phyloP scores from a whole-genome alignment of 169 alveolate species.

The Plasmodium gaboni region DNA sequence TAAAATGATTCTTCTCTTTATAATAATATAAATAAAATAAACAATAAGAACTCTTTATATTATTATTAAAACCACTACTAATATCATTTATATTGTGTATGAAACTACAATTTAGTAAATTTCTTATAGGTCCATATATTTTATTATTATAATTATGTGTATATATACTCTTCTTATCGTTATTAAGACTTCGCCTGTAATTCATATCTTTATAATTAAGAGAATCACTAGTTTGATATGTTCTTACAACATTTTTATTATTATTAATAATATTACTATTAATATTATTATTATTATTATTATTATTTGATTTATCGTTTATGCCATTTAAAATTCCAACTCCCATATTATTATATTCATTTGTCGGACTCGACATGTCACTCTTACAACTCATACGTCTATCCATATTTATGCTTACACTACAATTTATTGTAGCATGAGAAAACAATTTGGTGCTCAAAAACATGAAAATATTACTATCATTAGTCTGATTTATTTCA shows the following conservation, averaged over 20 bases:
- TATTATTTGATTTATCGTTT: background rate
- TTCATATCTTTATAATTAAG: background rate
- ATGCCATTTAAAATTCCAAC: background rate
- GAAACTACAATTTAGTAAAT: slow-evolving; percentile 4
- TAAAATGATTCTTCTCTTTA: slow-evolving; percentile 3
- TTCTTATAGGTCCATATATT: background rate
- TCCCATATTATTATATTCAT: too few species aligned
- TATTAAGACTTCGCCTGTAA: too few species aligned
- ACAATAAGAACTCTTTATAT: slow-evolving; percentile 3
- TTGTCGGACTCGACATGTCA: too few species aligned
- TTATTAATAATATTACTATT: background rate
- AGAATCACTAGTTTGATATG: background rate
- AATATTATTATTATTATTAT: background rate
- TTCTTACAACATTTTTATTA: background rate
- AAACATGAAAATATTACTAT: slow-evolving; percentile 8
- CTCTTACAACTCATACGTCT: too few species aligned
- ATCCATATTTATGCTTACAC: background rate
- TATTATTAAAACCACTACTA: background rate
- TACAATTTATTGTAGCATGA: background rate
- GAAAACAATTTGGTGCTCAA: slow-evolving; percentile 24
- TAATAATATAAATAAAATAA: slow-evolving; percentile 23
- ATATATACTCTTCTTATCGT: background rate
- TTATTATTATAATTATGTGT: background rate
- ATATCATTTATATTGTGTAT: slow-evolving; percentile 33
- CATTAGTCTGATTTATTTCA: background rate